A percentile compares a stretch with the other conserved stretches of the same genome.
These are phyloP conservation scores for Globisporangium barbulae DNA, from an alignment of 352 stramenopile genomes.

Conservation along the genomic window DNA sequence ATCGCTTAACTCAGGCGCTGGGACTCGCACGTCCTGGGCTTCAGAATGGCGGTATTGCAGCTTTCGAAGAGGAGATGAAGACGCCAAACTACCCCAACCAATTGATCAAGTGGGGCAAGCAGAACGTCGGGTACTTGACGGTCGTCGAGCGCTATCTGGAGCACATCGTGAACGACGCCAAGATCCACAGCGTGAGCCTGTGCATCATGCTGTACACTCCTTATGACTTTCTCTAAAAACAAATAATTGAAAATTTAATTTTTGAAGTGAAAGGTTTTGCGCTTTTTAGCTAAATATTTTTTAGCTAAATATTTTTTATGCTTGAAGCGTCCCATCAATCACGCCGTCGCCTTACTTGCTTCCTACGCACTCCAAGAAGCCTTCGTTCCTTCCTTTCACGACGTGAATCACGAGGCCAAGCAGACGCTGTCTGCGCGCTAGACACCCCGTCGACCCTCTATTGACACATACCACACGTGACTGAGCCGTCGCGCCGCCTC, in stretches of 20 bases:
- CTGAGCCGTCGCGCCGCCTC: neutral
- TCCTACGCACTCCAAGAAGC: neutral
- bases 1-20: conserved; percentile 58
- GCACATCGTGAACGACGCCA: conserved; percentile 60
- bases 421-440: neutral
- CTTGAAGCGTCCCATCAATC: conserved; percentile 5
- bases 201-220: conserved; percentile 74
- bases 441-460: neutral
- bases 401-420: neutral
- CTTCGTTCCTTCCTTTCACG: neutral
- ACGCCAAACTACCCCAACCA: conserved; percentile 58
- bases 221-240: too few species aligned
- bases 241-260: too few species aligned
- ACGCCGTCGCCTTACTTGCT: neutral
- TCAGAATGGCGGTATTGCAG: conserved; percentile 29
- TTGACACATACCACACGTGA: neutral
- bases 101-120: conserved; percentile 69
- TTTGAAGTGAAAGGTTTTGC: too few species aligned
- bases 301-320: too few species aligned
- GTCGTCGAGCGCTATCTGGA: conserved; percentile 75
- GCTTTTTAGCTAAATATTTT: too few species aligned
- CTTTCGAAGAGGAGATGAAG: conserved; percentile 79
- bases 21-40: conserved; percentile 43
- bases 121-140: conserved; percentile 61
- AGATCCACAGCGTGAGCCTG: conserved; percentile 72